Evolutionary conservation across 1,284 basidiomycete species (phyloP).

Genomic region (Hymenochaete sp.): DNA sequence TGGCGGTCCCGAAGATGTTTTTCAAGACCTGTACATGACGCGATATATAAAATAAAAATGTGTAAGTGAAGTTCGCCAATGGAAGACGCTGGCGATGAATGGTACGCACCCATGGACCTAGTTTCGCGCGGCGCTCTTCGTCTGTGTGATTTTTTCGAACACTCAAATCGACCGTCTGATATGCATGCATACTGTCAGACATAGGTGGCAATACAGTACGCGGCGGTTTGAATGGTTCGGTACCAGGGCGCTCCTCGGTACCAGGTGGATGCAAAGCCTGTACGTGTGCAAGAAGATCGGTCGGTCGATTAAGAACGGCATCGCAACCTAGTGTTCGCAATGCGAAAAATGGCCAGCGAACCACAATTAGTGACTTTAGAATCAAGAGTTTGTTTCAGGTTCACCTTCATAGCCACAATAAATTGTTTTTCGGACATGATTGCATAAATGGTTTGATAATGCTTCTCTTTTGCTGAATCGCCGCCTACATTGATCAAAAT

Average conservation of each 20-base stretch:
- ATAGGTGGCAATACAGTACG: slow-evolving; percentile 20
- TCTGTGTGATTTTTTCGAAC: slow-evolving; percentile 37
- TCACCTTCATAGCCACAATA: slow-evolving; percentile 41
- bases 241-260: slow-evolving; percentile 27
- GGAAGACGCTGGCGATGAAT: too few species aligned
- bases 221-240: slow-evolving; percentile 28
- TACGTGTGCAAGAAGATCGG: slow-evolving; percentile 30
- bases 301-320: slow-evolving; percentile 29
- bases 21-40: slow-evolving; percentile 25
- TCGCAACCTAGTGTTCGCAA: slow-evolving; percentile 32
- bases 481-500: slow-evolving; percentile 40
- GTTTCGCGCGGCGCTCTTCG: slow-evolving; percentile 36
- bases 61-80: background rate
- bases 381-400: slow-evolving; percentile 2
- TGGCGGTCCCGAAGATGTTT: slow-evolving; percentile 27
- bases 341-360: slow-evolving; percentile 1
- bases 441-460: slow-evolving; percentile 35
- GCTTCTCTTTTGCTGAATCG: slow-evolving; percentile 27
- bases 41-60: background rate
- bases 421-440: slow-evolving; percentile 35
- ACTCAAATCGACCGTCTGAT: slow-evolving; percentile 36
- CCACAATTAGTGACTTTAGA: background rate
- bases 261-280: slow-evolving; percentile 27
- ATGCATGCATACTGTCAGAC: slow-evolving; percentile 39
- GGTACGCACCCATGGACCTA: slow-evolving; percentile 49